These are phyloP conservation scores for Lithospermum erythrorhizon DNA, from an alignment of 257 asterid genomes.

Conservation along the genomic window DNA sequence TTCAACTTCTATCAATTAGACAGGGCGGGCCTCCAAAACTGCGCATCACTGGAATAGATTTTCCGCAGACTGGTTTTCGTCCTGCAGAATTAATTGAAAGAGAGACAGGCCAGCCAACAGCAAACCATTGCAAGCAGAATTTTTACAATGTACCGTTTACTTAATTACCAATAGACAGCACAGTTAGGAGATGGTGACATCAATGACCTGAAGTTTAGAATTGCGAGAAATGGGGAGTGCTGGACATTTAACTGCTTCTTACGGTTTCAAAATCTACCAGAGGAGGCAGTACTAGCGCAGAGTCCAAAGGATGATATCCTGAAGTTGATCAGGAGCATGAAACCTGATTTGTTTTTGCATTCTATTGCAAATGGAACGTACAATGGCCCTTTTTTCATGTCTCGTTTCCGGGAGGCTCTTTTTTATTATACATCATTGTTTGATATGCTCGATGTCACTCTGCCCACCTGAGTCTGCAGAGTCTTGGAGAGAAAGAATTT, in stretches of 20 bases:
- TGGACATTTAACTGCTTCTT: not conserved
- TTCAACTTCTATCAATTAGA: not conserved
- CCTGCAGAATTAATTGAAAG: not conserved
- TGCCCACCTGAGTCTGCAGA: not conserved
- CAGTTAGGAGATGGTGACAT: not conserved
- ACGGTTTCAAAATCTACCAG: not conserved
- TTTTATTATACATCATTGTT: not conserved
- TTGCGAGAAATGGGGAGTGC: not conserved
- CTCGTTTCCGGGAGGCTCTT: not conserved
- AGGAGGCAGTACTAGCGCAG: not conserved
- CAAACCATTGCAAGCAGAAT: not conserved
- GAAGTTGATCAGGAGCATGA: not conserved
- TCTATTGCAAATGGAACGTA: not conserved
- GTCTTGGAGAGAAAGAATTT: not conserved
- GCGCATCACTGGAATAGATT: not conserved
- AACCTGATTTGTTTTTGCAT: not conserved
- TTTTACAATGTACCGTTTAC: not conserved
- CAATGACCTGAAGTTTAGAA: not conserved
- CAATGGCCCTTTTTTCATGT: not conserved
- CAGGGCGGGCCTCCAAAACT: not conserved
- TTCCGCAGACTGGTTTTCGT: not conserved
- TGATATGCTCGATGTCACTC: not conserved
- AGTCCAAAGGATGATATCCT: not conserved
- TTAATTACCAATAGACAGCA: not conserved
- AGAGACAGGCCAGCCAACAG: not conserved